Conservation (phyloP, 208 protist species). For the Paratrypanosoma confusum region DNA sequence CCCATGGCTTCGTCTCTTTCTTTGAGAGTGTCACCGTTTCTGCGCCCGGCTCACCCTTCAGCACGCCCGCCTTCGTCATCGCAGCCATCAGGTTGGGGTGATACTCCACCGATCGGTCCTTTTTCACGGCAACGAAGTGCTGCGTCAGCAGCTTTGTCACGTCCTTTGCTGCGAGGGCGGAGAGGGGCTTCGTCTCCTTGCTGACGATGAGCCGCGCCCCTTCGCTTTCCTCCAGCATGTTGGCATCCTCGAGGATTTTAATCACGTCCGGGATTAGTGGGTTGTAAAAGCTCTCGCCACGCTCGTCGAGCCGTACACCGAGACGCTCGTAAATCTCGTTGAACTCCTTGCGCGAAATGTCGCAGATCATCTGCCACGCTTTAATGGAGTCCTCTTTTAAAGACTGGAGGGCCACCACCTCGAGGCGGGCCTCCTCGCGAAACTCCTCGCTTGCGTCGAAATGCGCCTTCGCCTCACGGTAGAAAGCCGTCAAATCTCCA, state of each 20-base stretch:
- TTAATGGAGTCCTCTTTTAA: slow-evolving; percentile 67
- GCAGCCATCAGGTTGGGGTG: slow-evolving; percentile 68
- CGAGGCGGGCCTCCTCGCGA: slow-evolving; percentile 78
- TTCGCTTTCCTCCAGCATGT: slow-evolving; percentile 68
- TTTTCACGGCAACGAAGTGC: slow-evolving; percentile 46
- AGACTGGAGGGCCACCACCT: slow-evolving; percentile 88
- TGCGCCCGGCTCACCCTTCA: slow-evolving; percentile 59
- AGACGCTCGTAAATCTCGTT: slow-evolving; percentile 89
- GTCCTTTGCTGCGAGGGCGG: slow-evolving; percentile 61
- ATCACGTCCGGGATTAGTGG: slow-evolving; percentile 81
- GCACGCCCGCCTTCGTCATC: slow-evolving; percentile 60
- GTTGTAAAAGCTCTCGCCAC: slow-evolving; percentile 96
- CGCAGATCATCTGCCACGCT: slow-evolving; percentile 89
- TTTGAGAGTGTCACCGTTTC: slow-evolving; percentile 73
- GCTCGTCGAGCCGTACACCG: slow-evolving; percentile 72
- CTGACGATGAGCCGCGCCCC: slow-evolving; percentile 82
- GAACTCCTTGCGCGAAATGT: slow-evolving; percentile 90
- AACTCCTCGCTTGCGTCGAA: slow-evolving; percentile 93
- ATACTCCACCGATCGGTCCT: slow-evolving; percentile 32
- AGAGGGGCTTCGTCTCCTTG: slow-evolving; percentile 46
- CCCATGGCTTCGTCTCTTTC: slow-evolving; percentile 81
- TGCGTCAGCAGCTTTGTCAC: slow-evolving; percentile 73
- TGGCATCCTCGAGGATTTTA: slow-evolving; percentile 58
- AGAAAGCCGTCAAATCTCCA: slow-evolving; percentile 90
- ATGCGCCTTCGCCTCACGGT: slow-evolving; percentile 89